A percentile compares a stretch with the other conserved stretches of the same genome.
phyloP scores from a whole-genome alignment of 78 protist genomes.

The Polysphondylium violaceum region DNA sequence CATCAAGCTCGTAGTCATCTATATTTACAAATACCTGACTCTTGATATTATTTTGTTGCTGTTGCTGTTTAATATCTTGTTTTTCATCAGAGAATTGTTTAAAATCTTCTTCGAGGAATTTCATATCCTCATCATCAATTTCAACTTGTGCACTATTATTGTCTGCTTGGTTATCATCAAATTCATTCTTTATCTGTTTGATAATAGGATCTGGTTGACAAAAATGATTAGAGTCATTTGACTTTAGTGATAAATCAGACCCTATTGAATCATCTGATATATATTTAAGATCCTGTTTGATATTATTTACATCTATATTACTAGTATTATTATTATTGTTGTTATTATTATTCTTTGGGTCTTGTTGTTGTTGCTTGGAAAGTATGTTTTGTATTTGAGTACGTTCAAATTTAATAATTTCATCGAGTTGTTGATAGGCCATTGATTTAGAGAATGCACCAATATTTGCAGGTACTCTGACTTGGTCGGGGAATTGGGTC shows the following conservation, averaged over 20 bases:
- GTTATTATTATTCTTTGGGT: not conserved
- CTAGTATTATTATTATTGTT: not conserved
- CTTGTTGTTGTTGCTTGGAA: slow-evolving; percentile 6
- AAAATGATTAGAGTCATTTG: not conserved
- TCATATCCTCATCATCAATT: not conserved
- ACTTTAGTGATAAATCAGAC: not conserved
- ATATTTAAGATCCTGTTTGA: too few species aligned
- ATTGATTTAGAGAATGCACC: slow-evolving; percentile 67
- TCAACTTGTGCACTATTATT: not conserved
- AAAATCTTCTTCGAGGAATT: too few species aligned
- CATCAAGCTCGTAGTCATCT: not conserved
- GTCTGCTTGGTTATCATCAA: too few species aligned
- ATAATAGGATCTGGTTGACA: not conserved
- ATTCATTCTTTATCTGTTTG: too few species aligned
- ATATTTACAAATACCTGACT: too few species aligned
- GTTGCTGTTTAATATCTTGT: too few species aligned
- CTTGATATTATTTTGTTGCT: too few species aligned
- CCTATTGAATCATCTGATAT: not conserved
- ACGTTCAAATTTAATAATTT: slow-evolving; percentile 34
- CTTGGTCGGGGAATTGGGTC: slow-evolving; percentile 30
- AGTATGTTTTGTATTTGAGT: slow-evolving; percentile 8
- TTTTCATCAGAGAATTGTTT: too few species aligned
- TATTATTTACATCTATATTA: slow-evolving; percentile 13
- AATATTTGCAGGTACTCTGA: slow-evolving; percentile 20
- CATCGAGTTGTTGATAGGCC: slow-evolving; percentile 28